Evolutionary conservation across 441 rosid species (phyloP), one percentile per base, ranked within the genome.

Genomic region (Breynia disticha): DNA sequence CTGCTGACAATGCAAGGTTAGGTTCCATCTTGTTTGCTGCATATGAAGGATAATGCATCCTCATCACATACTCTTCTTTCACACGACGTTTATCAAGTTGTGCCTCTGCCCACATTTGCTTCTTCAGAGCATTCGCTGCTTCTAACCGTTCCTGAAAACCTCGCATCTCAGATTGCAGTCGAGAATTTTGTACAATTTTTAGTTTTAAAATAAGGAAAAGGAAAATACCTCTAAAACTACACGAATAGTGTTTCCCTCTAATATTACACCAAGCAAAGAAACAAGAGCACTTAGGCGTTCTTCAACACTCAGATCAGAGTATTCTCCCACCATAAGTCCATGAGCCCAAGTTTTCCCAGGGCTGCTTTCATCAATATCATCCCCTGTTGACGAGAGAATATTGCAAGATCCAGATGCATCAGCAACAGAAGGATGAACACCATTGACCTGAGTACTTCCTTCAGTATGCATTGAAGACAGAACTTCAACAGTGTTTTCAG

Each of bases 71-170:
- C 37, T 84, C 96, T 73, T 88, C 98, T 70, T 79, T 88, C 76
- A 84, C 57, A 19, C 89, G 87, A 72, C 86, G 76, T 71, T 77
- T 90, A 70, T 95, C 99, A 47, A 82, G 67, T 55, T 95, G 99
- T 45, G 88, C 95, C 79, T 90, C 99, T 0, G 95, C 89, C 99
- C 95, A 90, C 95, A 95, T 90, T 73, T 95, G 99, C 72, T 86
- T 95, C 78, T 95, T 95, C 67, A 95, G 88, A 71, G 97, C 76
- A 81, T 75, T 95, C 46, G 99, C 95, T n/a, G 90, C 95, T 77
- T 95, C 99, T 79, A 95, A 63, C 28, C 99, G 98, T 51, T 90
- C 99, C 99, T 95, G 86, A 42, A 16, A 67, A 65, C 56, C 35
- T 50, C 46, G 32, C 37, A 67, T 39, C 59, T 72, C 71, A 69